These are phyloP conservation scores for Trichoderma guizhouense DNA, from an alignment of 2,329 filamentous ascomycete genomes.

Conservation along the genomic window DNA sequence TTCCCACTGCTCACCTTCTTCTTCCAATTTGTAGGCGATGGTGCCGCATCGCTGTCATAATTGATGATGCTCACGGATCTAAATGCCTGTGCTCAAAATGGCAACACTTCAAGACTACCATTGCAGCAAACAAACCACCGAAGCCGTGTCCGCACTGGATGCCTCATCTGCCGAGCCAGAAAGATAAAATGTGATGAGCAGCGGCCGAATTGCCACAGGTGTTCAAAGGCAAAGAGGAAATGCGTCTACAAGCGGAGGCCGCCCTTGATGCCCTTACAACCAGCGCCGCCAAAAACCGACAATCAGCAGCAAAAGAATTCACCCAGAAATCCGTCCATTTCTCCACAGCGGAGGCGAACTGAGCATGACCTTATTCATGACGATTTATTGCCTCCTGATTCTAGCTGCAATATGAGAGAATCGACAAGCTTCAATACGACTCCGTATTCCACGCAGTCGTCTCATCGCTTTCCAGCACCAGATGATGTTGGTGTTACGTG, in stretches of 20 bases:
- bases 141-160: background rate
- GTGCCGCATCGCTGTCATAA: background rate
- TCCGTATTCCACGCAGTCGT: no score
- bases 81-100: background rate
- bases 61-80: background rate
- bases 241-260: background rate
- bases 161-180: background rate
- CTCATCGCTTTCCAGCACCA: no score
- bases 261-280: background rate
- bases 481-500: background rate
- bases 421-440: background rate
- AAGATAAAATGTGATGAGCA: background rate
- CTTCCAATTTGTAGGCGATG: background rate
- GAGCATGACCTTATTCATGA: background rate
- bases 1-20: background rate
- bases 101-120: background rate
- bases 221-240: background rate
- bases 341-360: background rate
- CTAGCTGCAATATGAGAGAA: background rate
- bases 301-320: background rate
- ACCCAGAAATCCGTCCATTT: background rate
- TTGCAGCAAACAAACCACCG: background rate
- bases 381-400: background rate
- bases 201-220: background rate
- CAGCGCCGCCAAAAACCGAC: background rate